Base-by-base conservation (phyloP, 2,329 filamentous ascomycete genomes). In the Trichoderma gracile region DNA sequence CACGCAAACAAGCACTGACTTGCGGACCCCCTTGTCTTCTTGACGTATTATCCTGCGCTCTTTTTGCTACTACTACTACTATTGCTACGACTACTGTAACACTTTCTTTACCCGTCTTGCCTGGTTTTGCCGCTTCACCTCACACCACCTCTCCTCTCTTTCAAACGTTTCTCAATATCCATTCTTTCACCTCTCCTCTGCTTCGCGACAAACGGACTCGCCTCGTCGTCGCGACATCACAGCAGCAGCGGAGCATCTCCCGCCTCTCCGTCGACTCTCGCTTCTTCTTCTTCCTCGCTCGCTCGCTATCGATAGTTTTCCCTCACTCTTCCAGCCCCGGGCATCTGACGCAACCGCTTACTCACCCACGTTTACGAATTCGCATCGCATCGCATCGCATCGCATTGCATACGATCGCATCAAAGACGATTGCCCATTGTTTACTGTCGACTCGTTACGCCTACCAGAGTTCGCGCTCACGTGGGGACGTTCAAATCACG, bases 181-280 rank as follows among this genome's bases (percentile, higher is more conserved):
- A 38, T 38, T 38, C 52, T 19, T 47, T 63, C 19, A 14, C 38
- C 47, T 42, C 8, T 10, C 56, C 14, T 12, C 63, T 27, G 19
- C 55, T 43, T 4, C 8, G 55, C 43, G 33, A 25, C 33, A 15
- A 6, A 9, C 6, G 23, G 30, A 40, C 33, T 49, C 43, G 43
- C 27, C 55, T n/a, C 21, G 58, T 38, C 21, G 58, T 62, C 38
- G 58, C 21, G 46, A 23, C 33, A 38, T 38, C 33, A 5, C 33
- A 19, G 21, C 30, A 38, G 53, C 53, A 27, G 46, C 53, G 27
- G 61, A 64, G 61, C 45, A 52, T 46, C 25, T 54, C 33, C 53
- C 45, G 33, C 33, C 33, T 38, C 43, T 64, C 53, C 50, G 43
- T 54, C 49, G 30, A 63, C 60, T 42, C 52, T 63, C 60, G 53